Evolutionary conservation across 2,329 filamentous ascomycete genomes (phyloP).

Genomic region (Claviceps digitariae): DNA sequence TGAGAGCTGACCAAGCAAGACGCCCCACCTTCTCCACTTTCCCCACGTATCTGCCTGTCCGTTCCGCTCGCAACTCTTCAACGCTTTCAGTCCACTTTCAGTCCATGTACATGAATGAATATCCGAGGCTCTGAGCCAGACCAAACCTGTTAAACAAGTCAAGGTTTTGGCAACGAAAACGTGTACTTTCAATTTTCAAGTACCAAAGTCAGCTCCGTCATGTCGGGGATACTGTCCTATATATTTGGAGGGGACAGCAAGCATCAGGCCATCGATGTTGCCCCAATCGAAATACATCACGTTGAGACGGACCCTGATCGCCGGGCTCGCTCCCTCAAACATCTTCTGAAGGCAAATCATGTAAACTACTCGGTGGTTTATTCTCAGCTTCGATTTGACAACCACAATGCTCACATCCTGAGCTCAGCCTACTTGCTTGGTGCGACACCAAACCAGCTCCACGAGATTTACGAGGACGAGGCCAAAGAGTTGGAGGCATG

Average conservation of each 20-base stretch:
- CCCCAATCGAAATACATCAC: conserved; percentile 59
- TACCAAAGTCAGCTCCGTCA: conserved; percentile 6
- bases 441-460: conserved; percentile 57
- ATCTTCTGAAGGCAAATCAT: conserved; percentile 84
- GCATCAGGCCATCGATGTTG: conserved; percentile 37
- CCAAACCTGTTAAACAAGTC: neutral
- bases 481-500: conserved; percentile 62
- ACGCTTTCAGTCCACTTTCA: conserved; percentile 2
- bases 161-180: neutral
- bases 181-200: too few relatives aligned
- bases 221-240: conserved; percentile 23
- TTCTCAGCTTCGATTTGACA: conserved; percentile 61
- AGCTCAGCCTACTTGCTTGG: conserved; percentile 78
- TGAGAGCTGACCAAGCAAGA: neutral
- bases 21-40: neutral
- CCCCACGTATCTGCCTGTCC: neutral
- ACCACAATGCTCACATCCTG: conserved; percentile 72
- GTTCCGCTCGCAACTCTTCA: neutral
- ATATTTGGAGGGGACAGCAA: conserved; percentile 14
- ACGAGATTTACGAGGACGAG: conserved; percentile 68
- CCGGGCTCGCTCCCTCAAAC: conserved; percentile 70
- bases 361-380: conserved; percentile 77
- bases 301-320: conserved; percentile 72
- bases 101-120: too few relatives aligned
- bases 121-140: too few relatives aligned